Evolutionary conservation across 495 filamentous ascomycete genomes (phyloP).

Genomic region (Bryoglossum gracile): DNA sequence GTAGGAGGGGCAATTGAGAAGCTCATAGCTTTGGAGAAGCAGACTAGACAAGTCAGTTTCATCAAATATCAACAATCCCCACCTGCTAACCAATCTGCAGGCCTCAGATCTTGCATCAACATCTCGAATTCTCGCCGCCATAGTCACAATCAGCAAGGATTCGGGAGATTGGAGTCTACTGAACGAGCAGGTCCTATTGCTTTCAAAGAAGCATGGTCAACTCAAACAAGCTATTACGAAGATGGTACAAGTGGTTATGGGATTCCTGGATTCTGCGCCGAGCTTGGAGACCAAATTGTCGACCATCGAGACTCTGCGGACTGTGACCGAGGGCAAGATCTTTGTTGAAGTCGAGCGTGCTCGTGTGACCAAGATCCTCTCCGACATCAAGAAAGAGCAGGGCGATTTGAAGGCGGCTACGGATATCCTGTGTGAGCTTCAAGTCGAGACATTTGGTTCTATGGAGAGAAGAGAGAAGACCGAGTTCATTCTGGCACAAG

Average conservation of each 20-base stretch:
- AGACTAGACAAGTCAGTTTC: constrained; percentile 78
- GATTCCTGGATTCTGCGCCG: constrained; percentile 74
- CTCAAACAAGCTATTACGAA: constrained; percentile 97
- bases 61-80: constrained; percentile 9
- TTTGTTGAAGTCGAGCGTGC: constrained; percentile 98
- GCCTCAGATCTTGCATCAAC: constrained; percentile 93
- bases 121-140: constrained; percentile 73
- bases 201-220: constrained; percentile 99
- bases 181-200: constrained; percentile 89
- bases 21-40: constrained; percentile 84
- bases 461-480: constrained; percentile 97
- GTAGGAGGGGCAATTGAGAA: constrained; percentile 85
- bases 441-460: constrained; percentile 97
- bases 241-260: constrained; percentile 97
- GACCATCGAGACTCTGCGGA: constrained; percentile 88
- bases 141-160: constrained; percentile 92
- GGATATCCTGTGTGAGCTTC: constrained; percentile 91
- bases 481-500: constrained; percentile 95
- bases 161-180: constrained; percentile 85
- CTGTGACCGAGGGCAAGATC: constrained; percentile 98
- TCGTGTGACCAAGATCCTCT: constrained; percentile 87
- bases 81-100: constrained; percentile 35
- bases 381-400: constrained; percentile 92
- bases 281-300: constrained; percentile 79
- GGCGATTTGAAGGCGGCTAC: constrained; percentile 84